Conservation (phyloP, 2,329 filamentous ascomycete species). For the Sporothrix schenckii region DNA sequence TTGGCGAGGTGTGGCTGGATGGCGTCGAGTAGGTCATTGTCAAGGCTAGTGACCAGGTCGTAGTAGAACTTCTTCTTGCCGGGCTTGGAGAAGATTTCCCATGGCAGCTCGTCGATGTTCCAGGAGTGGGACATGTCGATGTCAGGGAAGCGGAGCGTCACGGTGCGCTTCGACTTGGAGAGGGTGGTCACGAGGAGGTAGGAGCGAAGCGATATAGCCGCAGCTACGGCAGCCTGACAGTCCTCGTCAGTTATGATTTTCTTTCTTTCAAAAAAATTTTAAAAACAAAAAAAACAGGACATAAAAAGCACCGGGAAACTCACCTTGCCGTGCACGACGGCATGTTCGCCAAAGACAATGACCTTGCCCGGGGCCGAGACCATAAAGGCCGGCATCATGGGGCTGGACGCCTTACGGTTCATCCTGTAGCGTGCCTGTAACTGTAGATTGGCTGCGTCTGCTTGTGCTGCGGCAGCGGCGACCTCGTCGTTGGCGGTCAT, state of each 20-base stretch:
- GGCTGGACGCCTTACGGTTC: conserved; percentile 62
- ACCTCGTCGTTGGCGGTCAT: conserved; percentile 43
- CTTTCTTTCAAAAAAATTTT: no score
- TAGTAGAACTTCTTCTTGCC: conserved; percentile 95
- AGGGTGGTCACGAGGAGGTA: conserved; percentile 95
- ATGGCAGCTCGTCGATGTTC: conserved; percentile 91
- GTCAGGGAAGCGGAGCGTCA: conserved; percentile 88
- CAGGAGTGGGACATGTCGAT: conserved; percentile 88
- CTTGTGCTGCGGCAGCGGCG: conserved; percentile 35
- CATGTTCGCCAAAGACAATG: conserved; percentile 96
- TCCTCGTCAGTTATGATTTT: conserved; percentile 31
- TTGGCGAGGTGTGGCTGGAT: conserved; percentile 76
- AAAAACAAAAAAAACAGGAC: neutral
- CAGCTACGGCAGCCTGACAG: conserved; percentile 80
- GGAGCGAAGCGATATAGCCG: conserved; percentile 90
- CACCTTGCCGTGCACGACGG: conserved; percentile 93
- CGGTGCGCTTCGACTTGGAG: conserved; percentile 86
- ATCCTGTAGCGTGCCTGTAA: conserved; percentile 43
- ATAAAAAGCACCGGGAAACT: neutral
- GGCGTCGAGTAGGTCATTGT: conserved; percentile 77
- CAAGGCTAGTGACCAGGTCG: conserved; percentile 80
- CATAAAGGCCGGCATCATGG: conserved; percentile 89
- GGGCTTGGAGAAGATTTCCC: conserved; percentile 76
- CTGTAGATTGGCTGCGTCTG: conserved; percentile 40
- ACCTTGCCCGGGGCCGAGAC: conserved; percentile 97